phyloP scores from a whole-genome alignment of 495 filamentous ascomycete genomes.

The Neurospora terricola region DNA sequence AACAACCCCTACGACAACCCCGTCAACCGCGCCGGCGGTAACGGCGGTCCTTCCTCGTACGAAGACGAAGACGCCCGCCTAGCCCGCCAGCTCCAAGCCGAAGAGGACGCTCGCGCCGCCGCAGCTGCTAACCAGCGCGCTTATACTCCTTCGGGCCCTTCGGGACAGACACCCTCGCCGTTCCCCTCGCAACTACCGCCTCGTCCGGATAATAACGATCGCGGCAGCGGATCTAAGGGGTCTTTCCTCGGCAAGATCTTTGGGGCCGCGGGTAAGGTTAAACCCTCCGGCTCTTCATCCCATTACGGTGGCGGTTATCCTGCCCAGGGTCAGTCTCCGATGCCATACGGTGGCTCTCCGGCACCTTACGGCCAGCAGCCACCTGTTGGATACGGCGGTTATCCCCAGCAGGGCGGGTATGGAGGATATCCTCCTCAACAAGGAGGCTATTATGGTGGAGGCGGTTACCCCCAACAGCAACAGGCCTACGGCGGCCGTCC shows the following conservation, averaged over 20 bases:
- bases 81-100: conserved; percentile 69
- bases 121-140: conserved; percentile 15
- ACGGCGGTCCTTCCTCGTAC: conserved; percentile 1
- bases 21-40: conserved; percentile 4
- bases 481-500: conserved; percentile 4
- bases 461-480: conserved; percentile 23
- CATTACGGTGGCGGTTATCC: background rate
- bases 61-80: conserved; percentile 62
- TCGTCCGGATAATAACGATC: conserved; percentile 20
- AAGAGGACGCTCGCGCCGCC: conserved; percentile 59
- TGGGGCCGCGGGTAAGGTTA: conserved; percentile 12
- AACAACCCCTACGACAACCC: conserved; percentile 51
- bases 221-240: conserved; percentile 33
- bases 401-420: conserved; percentile 26
- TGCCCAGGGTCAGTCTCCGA: conserved; percentile 14
- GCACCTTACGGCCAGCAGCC: conserved; percentile 21
- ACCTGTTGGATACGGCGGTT: conserved; percentile 17
- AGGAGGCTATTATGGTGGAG: conserved; percentile 25
- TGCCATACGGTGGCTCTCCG: conserved; percentile 28
- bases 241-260: conserved; percentile 45
- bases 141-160: background rate
- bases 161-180: background rate
- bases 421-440: conserved; percentile 11
- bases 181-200: conserved; percentile 30
- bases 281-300: background rate